Evolutionary conservation across 164 flowering plant species (phyloP).

Genomic region (Nymphaea thermarum): DNA sequence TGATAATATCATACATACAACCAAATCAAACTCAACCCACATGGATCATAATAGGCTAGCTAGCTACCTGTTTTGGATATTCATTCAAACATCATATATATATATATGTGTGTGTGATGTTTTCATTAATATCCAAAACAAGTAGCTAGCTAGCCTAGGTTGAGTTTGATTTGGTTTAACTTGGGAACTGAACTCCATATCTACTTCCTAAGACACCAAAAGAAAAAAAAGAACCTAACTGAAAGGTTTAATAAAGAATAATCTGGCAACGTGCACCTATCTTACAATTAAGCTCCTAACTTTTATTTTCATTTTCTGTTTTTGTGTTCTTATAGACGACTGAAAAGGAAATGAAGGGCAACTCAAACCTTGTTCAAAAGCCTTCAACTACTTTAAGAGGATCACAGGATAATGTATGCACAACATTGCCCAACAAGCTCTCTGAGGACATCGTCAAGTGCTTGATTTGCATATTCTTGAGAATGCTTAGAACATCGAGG

Average conservation of each 20-base stretch:
- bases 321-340: background rate
- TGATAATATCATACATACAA: no score
- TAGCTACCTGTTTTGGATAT: no score
- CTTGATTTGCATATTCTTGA: constrained; percentile 59
- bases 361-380: background rate
- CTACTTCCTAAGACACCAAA: background rate
- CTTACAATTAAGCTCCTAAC: background rate
- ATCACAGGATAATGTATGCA: constrained; percentile 19
- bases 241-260: no score
- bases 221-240: no score
- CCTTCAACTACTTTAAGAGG: background rate
- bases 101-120: no score
- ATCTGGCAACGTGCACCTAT: background rate
- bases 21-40: no score
- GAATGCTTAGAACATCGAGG: constrained; percentile 70
- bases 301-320: background rate
- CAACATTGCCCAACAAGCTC: constrained; percentile 72
- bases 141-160: no score
- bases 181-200: background rate
- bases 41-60: no score
- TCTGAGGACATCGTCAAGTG: constrained; percentile 89
- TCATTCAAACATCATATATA: no score
- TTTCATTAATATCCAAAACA: no score
- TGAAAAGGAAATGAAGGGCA: background rate
- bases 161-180: background rate